phyloP scores from a whole-genome alignment of 2,329 filamentous ascomycete genomes.

The Penicillium sp. region DNA sequence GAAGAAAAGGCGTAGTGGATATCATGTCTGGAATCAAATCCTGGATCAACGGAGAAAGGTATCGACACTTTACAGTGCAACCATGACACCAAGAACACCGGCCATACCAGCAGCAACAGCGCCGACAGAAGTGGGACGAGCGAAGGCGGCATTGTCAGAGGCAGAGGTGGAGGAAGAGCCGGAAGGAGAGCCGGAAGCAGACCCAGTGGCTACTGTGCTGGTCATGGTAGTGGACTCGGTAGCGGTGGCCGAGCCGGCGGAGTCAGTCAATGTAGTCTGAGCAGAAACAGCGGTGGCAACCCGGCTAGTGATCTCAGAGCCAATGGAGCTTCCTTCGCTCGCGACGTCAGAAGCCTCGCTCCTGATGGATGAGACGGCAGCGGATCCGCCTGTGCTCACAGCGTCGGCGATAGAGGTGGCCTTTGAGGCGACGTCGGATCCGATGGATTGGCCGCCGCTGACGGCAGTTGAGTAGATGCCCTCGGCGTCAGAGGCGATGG shows the following conservation, averaged over 20 bases:
- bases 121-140: slow-evolving; percentile 18
- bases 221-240: slow-evolving; percentile 14
- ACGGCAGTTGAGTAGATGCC: background rate
- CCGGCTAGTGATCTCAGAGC: slow-evolving; percentile 13
- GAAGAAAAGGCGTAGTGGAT: background rate
- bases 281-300: slow-evolving; percentile 8
- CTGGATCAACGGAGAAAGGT: background rate
- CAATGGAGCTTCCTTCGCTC: slow-evolving; percentile 13
- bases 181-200: slow-evolving; percentile 9
- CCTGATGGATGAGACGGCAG: slow-evolving; percentile 11
- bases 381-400: slow-evolving; percentile 11
- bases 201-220: background rate
- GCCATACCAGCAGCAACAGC: slow-evolving; percentile 20
- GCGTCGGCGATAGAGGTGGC: slow-evolving; percentile 9
- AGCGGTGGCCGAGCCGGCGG: slow-evolving; percentile 13
- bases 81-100: slow-evolving; percentile 26
- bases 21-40: background rate
- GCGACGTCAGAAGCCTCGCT: slow-evolving; percentile 12
- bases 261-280: slow-evolving; percentile 17
- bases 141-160: slow-evolving; percentile 15
- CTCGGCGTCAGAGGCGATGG: slow-evolving; percentile 10
- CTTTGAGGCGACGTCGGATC: slow-evolving; percentile 10
- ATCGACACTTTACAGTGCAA: slow-evolving; percentile 21
- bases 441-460: slow-evolving; percentile 7
- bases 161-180: slow-evolving; percentile 2